Conservation (phyloP, 805 yeast species). For the Zygotorulaspora chibaensis region DNA sequence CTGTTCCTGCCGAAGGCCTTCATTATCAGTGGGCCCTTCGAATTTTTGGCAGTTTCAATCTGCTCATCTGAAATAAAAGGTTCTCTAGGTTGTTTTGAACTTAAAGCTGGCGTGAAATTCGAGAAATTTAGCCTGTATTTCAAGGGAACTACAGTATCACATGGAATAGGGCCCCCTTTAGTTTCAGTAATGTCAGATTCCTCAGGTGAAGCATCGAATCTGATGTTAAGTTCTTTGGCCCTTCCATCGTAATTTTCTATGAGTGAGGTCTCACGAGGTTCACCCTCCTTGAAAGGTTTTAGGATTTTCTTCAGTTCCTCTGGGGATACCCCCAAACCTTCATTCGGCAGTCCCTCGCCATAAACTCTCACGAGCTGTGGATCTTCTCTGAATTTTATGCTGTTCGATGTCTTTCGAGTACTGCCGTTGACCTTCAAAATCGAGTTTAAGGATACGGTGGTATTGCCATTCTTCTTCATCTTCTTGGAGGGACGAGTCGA, state of each 20-base stretch:
- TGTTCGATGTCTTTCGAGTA: conserved; percentile 9
- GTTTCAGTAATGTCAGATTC: conserved; percentile 30
- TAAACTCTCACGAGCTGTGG: conserved; percentile 26
- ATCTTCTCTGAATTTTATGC: conserved; percentile 29
- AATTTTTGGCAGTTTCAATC: conserved; percentile 8
- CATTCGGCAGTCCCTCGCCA: conserved; percentile 33
- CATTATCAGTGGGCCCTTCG: conserved; percentile 26
- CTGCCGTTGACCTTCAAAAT: conserved; percentile 22
- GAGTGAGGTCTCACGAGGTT: conserved; percentile 30
- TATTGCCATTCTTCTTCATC: conserved; percentile 1
- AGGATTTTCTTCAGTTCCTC: conserved; percentile 28
- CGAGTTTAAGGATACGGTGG: conserved; percentile 13
- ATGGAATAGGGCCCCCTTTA: conserved; percentile 30
- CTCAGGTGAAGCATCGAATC: conserved; percentile 11
- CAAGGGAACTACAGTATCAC: conserved; percentile 23
- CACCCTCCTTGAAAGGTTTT: conserved; percentile 34
- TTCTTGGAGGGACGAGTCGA: conserved; percentile 6
- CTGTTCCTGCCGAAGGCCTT: conserved; percentile 35
- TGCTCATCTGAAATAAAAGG: conserved; percentile 22
- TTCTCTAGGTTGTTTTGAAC: conserved; percentile 26
- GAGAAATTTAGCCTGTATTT: conserved; percentile 26
- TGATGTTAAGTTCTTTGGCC: conserved; percentile 19
- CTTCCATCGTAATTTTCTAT: conserved; percentile 19
- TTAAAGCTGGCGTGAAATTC: conserved; percentile 26
- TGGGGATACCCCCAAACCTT: conserved; percentile 30